These are phyloP conservation scores for Myotisia sp. DNA, from an alignment of 2,329 filamentous ascomycete genomes.

Conservation along the genomic window DNA sequence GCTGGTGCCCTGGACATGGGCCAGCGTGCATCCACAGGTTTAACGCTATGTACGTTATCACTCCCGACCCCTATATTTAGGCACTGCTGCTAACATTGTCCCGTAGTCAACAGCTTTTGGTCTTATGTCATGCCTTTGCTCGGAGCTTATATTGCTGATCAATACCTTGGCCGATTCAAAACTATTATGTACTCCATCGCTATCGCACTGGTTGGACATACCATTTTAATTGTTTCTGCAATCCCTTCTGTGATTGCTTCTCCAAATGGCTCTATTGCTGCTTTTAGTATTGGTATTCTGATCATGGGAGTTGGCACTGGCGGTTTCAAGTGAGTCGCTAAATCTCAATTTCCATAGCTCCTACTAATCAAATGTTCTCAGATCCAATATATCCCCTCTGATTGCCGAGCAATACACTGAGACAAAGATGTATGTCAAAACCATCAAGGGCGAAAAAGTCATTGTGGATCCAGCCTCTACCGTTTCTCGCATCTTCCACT, in stretches of 20 bases:
- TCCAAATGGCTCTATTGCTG: constrained; percentile 44
- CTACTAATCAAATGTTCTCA: constrained; percentile 2
- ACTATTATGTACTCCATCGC: constrained; percentile 54
- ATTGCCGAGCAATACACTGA: constrained; percentile 57
- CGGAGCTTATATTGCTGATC: constrained; percentile 50
- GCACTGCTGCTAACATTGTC: not conserved
- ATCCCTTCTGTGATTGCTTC: constrained; percentile 48
- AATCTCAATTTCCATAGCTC: not conserved
- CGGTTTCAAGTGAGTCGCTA: constrained; percentile 49
- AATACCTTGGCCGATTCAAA: constrained; percentile 53
- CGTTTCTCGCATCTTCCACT: constrained; percentile 52
- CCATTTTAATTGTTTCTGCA: constrained; percentile 51
- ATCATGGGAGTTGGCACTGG: constrained; percentile 63
- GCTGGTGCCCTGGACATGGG: constrained; percentile 46
- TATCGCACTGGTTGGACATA: constrained; percentile 51
- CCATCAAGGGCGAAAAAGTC: constrained; percentile 48
- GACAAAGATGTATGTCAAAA: constrained; percentile 43
- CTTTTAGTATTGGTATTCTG: constrained; percentile 49
- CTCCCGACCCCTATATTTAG: not conserved
- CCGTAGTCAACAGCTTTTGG: constrained; percentile 45
- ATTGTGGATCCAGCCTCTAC: constrained; percentile 58
- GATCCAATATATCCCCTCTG: constrained; percentile 56
- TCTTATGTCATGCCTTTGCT: constrained; percentile 46
- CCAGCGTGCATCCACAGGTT: constrained; percentile 39
- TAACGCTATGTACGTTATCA: constrained; percentile 31